These are phyloP conservation scores for Fusarium abutilonis DNA, from an alignment of 2,329 filamentous ascomycete genomes.

Conservation along the genomic window DNA sequence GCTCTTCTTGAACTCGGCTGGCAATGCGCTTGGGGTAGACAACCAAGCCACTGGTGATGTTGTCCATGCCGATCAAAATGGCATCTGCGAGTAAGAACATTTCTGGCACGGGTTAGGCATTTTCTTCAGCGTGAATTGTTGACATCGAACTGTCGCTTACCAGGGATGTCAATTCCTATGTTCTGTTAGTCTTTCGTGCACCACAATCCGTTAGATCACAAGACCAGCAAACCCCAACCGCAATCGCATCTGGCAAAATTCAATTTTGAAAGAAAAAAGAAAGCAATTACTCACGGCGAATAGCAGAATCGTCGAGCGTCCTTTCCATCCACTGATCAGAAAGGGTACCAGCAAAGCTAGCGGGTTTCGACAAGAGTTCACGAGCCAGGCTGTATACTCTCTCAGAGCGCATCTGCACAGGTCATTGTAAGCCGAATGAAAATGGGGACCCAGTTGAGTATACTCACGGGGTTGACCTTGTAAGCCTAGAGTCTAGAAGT, in stretches of 20 bases:
- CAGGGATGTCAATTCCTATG: conserved; percentile 26
- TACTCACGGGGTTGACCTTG: conserved; percentile 23
- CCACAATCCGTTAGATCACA: too few species aligned
- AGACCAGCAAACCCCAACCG: too few species aligned
- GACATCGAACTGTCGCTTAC: too few species aligned
- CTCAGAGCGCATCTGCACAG: conserved; percentile 14
- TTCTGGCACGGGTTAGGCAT: conserved; percentile 1
- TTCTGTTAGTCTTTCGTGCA: too few species aligned
- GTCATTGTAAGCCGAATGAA: too few species aligned
- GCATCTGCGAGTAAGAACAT: conserved; percentile 33
- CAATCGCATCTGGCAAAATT: too few species aligned
- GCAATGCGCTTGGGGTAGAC: conserved; percentile 31
- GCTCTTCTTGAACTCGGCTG: conserved; percentile 16
- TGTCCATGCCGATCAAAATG: conserved; percentile 26
- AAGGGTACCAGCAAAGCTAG: conserved; percentile 18
- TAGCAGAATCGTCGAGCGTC: conserved; percentile 17
- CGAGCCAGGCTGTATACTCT: conserved; percentile 22
- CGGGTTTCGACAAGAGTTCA: conserved; percentile 16
- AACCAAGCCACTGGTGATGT: conserved; percentile 37
- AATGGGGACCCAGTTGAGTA: too few species aligned
- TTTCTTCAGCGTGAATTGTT: too few species aligned
- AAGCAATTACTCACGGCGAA: not conserved
- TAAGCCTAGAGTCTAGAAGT: conserved; percentile 7
- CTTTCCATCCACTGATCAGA: conserved; percentile 28
- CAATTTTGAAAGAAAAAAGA: too few species aligned